Evolutionary conservation across 768 basidiomycete species (phyloP).

Genomic region (Russula vinacea): DNA sequence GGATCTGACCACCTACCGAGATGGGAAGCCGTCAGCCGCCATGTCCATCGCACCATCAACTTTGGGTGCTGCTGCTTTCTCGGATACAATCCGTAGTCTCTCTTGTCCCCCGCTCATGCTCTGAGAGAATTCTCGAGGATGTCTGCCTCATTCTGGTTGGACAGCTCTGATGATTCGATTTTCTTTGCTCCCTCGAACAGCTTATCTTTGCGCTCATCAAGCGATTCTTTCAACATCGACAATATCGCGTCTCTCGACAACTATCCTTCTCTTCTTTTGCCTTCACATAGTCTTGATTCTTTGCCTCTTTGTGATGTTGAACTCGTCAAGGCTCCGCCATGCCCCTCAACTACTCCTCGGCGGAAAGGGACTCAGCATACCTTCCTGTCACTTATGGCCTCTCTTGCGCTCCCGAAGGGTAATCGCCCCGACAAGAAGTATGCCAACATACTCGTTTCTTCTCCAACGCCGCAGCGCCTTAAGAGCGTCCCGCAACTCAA

Average conservation of each 20-base stretch:
- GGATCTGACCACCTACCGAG: not conserved
- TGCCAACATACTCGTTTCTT: conserved; percentile 27
- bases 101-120: conserved; percentile 21
- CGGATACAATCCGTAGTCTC: not conserved
- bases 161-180: conserved; percentile 27
- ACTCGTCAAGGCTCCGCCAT: conserved; percentile 16
- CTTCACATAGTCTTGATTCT: conserved; percentile 23
- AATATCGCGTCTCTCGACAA: conserved; percentile 17
- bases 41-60: not conserved
- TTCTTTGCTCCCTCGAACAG: conserved; percentile 25
- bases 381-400: conserved; percentile 26
- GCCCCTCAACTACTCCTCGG: conserved; percentile 4
- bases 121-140: conserved; percentile 21
- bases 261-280: conserved; percentile 26
- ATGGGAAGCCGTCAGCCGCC: conserved; percentile 19
- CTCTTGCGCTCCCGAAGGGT: conserved; percentile 24
- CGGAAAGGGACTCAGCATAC: conserved; percentile 4
- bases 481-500: conserved; percentile 22
- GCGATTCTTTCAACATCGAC: conserved; percentile 26
- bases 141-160: conserved; percentile 29
- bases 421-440: conserved; percentile 17
- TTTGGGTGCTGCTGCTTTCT: conserved; percentile 2
- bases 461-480: conserved; percentile 26
- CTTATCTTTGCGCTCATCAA: conserved; percentile 19
- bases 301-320: conserved; percentile 18